phyloP scores from a whole-genome alignment of 306 rosid genomes.

The Spatholobus suberectus region DNA sequence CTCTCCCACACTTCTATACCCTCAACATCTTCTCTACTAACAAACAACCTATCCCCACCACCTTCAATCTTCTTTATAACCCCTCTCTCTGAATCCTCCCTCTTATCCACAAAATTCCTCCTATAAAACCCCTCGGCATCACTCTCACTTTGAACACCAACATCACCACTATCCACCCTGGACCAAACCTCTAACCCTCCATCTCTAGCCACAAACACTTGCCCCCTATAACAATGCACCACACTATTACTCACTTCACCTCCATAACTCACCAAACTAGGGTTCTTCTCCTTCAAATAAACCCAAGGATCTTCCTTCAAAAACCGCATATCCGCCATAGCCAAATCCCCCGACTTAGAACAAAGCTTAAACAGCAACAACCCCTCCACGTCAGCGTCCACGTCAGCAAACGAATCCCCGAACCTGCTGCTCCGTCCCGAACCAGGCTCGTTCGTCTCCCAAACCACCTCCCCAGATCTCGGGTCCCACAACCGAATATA shows the following conservation, averaged over 20 bases:
- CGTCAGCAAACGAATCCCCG: conserved; percentile 79
- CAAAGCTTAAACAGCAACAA: conserved; percentile 72
- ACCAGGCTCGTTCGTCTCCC: conserved; percentile 91
- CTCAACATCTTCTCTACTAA: conserved; percentile 77
- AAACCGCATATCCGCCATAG: conserved; percentile 79
- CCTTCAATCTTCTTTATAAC: conserved; percentile 78
- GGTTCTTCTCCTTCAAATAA: conserved; percentile 81
- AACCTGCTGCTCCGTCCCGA: conserved; percentile 81
- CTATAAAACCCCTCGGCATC: conserved; percentile 60
- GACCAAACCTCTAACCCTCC: conserved; percentile 95
- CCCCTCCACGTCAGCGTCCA: conserved; percentile 69
- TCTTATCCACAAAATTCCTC: conserved; percentile 82
- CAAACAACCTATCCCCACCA: conserved; percentile 84
- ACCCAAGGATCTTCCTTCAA: conserved; percentile 87
- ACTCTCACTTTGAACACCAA: conserved; percentile 26
- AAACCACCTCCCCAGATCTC: conserved; percentile 69
- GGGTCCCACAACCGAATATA: conserved; percentile 83
- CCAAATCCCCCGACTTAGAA: conserved; percentile 86
- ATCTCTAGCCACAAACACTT: conserved; percentile 80
- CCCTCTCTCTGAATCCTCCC: conserved; percentile 73
- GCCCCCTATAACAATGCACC: conserved; percentile 66
- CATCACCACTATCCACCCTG: conserved; percentile 32
- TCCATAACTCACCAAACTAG: conserved; percentile 55
- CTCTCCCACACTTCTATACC: conserved; percentile 97
- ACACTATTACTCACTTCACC: conserved; percentile 40